A percentile compares a stretch with the other conserved stretches of the same genome.
phyloP scores from a whole-genome alignment of 192 early-diverging fungal species.

The Jimgerdemannia lactiflua region DNA sequence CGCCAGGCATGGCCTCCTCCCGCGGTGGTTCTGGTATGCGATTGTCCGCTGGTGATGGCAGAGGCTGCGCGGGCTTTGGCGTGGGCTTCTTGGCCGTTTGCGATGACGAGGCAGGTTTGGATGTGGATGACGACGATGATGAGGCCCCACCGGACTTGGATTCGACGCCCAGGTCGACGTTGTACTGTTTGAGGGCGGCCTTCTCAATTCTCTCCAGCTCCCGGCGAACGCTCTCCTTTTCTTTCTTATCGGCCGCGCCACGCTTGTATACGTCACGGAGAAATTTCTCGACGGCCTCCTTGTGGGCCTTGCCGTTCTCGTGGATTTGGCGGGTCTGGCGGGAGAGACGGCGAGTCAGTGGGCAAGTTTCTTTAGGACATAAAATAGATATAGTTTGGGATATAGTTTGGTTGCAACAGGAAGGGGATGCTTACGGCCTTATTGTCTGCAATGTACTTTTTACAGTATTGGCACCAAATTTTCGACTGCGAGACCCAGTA shows the following conservation, averaged over 20 bases:
- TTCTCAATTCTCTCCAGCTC: constrained; percentile 70
- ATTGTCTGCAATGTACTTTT: constrained; percentile 80
- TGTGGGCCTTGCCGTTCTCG: constrained; percentile 78
- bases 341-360: background rate
- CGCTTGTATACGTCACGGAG: constrained; percentile 63
- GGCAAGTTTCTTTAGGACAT: too few relatives aligned
- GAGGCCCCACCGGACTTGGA: background rate
- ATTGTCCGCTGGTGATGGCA: background rate
- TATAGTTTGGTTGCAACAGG: background rate
- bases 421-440: constrained; percentile 55
- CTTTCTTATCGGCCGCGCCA: constrained; percentile 45
- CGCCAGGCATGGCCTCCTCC: constrained; percentile 8
- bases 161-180: background rate
- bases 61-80: constrained; percentile 17
- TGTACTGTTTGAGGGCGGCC: constrained; percentile 14
- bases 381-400: too few relatives aligned
- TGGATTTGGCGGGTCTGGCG: constrained; percentile 64
- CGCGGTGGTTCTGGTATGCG: background rate
- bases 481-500: constrained; percentile 75
- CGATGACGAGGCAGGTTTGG: background rate
- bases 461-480: constrained; percentile 85
- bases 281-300: constrained; percentile 77
- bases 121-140: background rate
- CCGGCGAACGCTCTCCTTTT: constrained; percentile 52
- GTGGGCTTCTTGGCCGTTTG: constrained; percentile 7